These are phyloP conservation scores for Pneumocystis murina DNA, from an alignment of 1,139 yeast genomes.

Conservation along the genomic window DNA sequence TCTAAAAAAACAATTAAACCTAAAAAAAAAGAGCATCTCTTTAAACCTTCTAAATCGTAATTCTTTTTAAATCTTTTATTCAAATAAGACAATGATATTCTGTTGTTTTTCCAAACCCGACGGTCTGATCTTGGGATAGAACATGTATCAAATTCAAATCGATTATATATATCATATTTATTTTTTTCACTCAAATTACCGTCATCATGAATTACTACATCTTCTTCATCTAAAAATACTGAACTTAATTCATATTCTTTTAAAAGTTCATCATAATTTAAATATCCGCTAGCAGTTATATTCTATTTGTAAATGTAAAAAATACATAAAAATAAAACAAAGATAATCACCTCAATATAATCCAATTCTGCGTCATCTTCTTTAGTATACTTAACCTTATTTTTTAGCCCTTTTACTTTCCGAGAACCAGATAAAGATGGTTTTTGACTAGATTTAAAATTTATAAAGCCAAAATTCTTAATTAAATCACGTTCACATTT, in stretches of 20 bases:
- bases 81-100: background rate
- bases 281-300: background rate
- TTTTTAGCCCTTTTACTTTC: no score
- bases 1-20: background rate
- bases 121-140: background rate
- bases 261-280: background rate
- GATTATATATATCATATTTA: background rate
- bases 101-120: background rate
- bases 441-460: background rate
- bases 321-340: background rate
- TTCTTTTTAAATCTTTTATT: background rate
- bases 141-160: background rate
- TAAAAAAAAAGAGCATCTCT: background rate
- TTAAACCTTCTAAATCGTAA: background rate
- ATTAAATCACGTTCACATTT: background rate
- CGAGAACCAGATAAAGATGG: background rate
- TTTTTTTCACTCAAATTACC: background rate
- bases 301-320: background rate
- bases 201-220: background rate
- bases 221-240: background rate
- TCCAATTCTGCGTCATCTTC: background rate
- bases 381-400: background rate
- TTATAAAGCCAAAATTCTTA: background rate
- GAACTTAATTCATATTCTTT: background rate
- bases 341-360: background rate